Evolutionary conservation across 495 filamentous ascomycete genomes (phyloP).

Genomic region (Penicillium macrosclerotiorum): DNA sequence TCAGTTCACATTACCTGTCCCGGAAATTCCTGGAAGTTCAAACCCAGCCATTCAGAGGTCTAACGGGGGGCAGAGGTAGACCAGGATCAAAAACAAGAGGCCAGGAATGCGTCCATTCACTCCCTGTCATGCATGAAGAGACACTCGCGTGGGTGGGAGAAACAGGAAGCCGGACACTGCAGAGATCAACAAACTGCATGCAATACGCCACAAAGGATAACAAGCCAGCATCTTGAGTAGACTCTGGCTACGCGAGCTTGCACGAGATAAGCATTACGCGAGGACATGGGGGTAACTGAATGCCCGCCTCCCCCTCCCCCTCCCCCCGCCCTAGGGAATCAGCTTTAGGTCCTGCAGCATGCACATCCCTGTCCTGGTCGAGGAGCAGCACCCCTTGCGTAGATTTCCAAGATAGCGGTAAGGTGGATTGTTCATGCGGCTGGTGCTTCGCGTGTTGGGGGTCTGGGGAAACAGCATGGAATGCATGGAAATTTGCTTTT

Average conservation of each 20-base stretch:
- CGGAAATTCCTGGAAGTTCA: too few species aligned
- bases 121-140: neutral
- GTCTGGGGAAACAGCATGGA: constrained; percentile 11
- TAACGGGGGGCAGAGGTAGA: neutral
- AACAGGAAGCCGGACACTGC: neutral
- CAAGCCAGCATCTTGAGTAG: neutral
- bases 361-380: constrained; percentile 10
- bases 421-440: constrained; percentile 4
- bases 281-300: too few species aligned
- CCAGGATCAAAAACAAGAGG: too few species aligned
- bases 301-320: too few species aligned
- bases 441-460: constrained; percentile 8
- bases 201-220: neutral
- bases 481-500: constrained; percentile 5
- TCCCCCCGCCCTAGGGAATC: neutral
- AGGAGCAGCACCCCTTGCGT: constrained; percentile 24
- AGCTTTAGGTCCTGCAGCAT: neutral
- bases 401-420: constrained; percentile 9
- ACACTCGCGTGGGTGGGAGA: too few species aligned
- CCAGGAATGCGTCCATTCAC: too few species aligned
- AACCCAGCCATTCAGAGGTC: too few species aligned
- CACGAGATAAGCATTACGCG: neutral
- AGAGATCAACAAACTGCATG: constrained; percentile 4
- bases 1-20: too few species aligned
- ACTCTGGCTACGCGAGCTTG: too few species aligned